phyloP scores from a whole-genome alignment of 2,329 filamentous ascomycete genomes.

The Botrytis sinoallii region DNA sequence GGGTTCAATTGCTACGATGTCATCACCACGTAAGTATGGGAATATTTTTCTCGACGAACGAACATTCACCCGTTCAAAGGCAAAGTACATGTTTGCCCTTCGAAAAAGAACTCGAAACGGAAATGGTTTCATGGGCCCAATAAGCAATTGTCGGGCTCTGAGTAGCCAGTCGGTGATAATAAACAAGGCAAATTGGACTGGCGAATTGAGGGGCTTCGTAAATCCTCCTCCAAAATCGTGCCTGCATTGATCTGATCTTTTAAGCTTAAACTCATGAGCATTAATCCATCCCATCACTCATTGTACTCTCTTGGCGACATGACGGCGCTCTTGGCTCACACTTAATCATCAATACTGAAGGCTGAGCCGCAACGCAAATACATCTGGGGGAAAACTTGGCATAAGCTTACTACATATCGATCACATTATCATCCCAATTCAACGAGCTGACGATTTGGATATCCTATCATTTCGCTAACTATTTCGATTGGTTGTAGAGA shows the following conservation, averaged over 20 bases:
- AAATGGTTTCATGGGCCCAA: background rate
- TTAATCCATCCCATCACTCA: background rate
- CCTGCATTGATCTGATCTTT: background rate
- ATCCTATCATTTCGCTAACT: background rate
- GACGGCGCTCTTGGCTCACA: background rate
- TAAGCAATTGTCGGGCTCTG: background rate
- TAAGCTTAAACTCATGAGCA: background rate
- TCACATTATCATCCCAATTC: background rate
- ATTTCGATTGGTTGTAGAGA: background rate
- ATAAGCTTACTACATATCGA: background rate
- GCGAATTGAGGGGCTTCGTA: background rate
- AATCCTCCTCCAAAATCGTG: background rate
- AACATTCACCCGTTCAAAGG: background rate
- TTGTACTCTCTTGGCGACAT: background rate
- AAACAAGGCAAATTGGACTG: background rate
- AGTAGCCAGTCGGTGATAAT: background rate
- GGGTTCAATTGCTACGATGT: background rate
- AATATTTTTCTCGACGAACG: background rate
- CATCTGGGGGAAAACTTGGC: background rate
- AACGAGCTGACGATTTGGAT: background rate
- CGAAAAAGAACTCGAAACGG: accelerated
- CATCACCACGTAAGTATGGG: background rate
- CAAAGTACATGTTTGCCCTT: background rate
- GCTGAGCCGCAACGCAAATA: background rate
- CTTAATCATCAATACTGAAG: background rate